Percentiles rank a stretch among this genome's conserved stretches.
These are phyloP conservation scores for Cladochytrium replicatum DNA, from an alignment of 192 early-diverging fungal species.

Conservation along the genomic window DNA sequence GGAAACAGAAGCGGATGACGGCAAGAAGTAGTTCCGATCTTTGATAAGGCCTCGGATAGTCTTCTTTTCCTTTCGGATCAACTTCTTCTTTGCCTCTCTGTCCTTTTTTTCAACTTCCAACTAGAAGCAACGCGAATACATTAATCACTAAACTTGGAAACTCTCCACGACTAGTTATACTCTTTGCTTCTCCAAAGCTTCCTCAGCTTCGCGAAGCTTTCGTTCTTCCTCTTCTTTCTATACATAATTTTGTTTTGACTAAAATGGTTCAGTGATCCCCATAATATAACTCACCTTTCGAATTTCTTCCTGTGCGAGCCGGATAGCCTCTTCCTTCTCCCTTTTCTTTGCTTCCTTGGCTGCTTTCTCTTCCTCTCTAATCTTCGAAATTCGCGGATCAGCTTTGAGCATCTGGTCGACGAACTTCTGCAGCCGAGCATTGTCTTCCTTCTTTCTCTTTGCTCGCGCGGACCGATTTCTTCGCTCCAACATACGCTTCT, in stretches of 20 bases:
- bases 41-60: constrained; percentile 65
- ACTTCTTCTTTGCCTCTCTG: constrained; percentile 79
- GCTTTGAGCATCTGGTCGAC: constrained; percentile 73
- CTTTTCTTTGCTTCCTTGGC: constrained; percentile 85
- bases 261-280: constrained; percentile 3
- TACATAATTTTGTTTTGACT: constrained; percentile 11
- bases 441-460: constrained; percentile 96
- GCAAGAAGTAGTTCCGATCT: constrained; percentile 69
- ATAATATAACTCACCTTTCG: too few relatives aligned
- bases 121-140: background rate
- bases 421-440: constrained; percentile 68
- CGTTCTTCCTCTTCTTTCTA: constrained; percentile 48
- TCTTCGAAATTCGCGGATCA: constrained; percentile 85
- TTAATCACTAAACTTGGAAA: background rate
- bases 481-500: constrained; percentile 88
- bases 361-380: constrained; percentile 83
- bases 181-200: constrained; percentile 57
- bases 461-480: constrained; percentile 91
- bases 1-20: constrained; percentile 45
- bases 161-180: constrained; percentile 49
- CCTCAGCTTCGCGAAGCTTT: constrained; percentile 43
- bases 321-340: constrained; percentile 60
- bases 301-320: constrained; percentile 44
- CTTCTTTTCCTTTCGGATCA: constrained; percentile 86
- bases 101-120: constrained; percentile 61